phyloP scores from a whole-genome alignment of 2,329 filamentous ascomycete species.

The Corynespora cassiicola region DNA sequence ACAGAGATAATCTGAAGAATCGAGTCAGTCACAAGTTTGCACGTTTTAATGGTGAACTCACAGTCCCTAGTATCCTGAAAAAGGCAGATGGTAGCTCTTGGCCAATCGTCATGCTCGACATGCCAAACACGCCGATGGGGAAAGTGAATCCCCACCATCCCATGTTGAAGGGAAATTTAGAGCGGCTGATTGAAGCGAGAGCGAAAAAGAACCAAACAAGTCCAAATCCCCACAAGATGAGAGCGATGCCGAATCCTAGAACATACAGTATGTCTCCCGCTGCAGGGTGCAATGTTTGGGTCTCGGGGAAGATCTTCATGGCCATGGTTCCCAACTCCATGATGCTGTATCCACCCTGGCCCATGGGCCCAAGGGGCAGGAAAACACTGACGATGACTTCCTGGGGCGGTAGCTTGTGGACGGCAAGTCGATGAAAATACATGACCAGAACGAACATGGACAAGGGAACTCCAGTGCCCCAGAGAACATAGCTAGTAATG shows the following conservation, averaged over 20 bases:
- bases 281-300: conserved; percentile 40
- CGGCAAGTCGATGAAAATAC: conserved; percentile 73
- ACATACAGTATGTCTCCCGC: conserved; percentile 65
- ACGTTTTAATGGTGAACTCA: conserved; percentile 7
- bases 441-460: conserved; percentile 68
- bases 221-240: conserved; percentile 63
- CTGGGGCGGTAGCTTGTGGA: conserved; percentile 69
- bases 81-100: conserved; percentile 61
- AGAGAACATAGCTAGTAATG: conserved; percentile 69
- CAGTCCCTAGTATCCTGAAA: conserved; percentile 62
- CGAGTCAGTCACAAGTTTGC: conserved; percentile 21
- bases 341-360: conserved; percentile 69
- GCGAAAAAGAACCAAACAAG: conserved; percentile 63
- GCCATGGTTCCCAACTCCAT: conserved; percentile 57
- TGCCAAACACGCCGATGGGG: conserved; percentile 57
- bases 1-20: conserved; percentile 58
- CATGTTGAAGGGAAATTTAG: conserved; percentile 64
- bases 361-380: conserved; percentile 70
- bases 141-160: conserved; percentile 69
- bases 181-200: conserved; percentile 52
- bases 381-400: conserved; percentile 73
- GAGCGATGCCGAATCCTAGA: conserved; percentile 58
- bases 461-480: conserved; percentile 68
- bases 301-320: conserved; percentile 48
- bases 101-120: conserved; percentile 53